phyloP scores from a whole-genome alignment of 768 basidiomycete species.

The Coprinopsis sp. region DNA sequence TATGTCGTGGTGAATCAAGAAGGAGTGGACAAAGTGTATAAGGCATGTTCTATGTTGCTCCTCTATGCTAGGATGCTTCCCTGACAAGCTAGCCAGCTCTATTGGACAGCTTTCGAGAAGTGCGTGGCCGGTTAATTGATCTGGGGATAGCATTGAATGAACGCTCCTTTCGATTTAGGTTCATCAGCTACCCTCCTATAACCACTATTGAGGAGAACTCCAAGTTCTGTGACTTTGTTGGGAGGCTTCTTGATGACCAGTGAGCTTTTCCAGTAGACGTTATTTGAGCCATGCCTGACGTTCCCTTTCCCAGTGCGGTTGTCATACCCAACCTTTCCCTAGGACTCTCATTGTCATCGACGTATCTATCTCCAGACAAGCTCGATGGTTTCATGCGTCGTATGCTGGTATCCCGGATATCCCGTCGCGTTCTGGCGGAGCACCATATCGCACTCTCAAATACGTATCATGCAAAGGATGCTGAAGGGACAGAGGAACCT shows the following conservation, averaged over 20 bases:
- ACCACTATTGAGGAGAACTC: conserved; percentile 71
- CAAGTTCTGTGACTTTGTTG: conserved; percentile 70
- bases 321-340: conserved; percentile 81
- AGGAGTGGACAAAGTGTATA: conserved; percentile 76
- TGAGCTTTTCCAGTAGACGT: conserved; percentile 31
- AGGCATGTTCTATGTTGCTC: conserved; percentile 42
- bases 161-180: conserved; percentile 35
- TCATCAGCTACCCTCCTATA: conserved; percentile 71
- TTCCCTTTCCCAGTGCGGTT: conserved; percentile 44
- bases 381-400: conserved; percentile 86
- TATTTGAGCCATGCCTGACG: conserved; percentile 4
- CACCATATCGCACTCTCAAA: conserved; percentile 83
- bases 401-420: conserved; percentile 89
- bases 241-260: conserved; percentile 69
- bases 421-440: conserved; percentile 82
- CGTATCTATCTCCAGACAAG: conserved; percentile 68
- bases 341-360: conserved; percentile 81
- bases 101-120: conserved; percentile 87
- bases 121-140: conserved; percentile 26
- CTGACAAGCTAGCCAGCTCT: conserved; percentile 50
- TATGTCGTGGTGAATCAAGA: conserved; percentile 86
- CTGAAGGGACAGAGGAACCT: conserved; percentile 39
- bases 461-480: conserved; percentile 37
- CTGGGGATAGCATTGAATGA: neutral
- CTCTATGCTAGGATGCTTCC: neutral